These are phyloP conservation scores for Phytophthora foliorum DNA, from an alignment of 352 stramenopile genomes.

Conservation along the genomic window DNA sequence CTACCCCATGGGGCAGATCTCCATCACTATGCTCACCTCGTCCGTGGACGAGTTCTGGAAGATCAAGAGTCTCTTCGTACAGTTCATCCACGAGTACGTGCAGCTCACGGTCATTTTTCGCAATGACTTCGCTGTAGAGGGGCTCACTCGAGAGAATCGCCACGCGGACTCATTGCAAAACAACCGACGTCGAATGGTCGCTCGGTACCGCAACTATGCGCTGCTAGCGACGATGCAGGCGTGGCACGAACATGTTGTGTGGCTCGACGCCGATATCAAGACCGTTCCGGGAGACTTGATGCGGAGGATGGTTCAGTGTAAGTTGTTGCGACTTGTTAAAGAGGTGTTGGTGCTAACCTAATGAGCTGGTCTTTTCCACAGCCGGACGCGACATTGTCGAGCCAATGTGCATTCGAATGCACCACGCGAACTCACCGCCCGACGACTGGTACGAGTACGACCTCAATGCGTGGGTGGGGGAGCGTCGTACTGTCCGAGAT, in stretches of 20 bases:
- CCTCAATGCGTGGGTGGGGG: slow-evolving; percentile 19
- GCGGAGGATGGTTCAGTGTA: slow-evolving; percentile 40
- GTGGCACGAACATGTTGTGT: slow-evolving; percentile 58
- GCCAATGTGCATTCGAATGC: slow-evolving; percentile 13
- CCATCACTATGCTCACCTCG: slow-evolving; percentile 51
- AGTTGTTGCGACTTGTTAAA: neutral
- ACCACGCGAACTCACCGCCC: neutral
- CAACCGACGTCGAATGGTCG: slow-evolving; percentile 47
- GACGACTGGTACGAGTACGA: slow-evolving; percentile 12
- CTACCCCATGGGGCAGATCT: slow-evolving; percentile 39
- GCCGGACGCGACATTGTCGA: slow-evolving; percentile 15
- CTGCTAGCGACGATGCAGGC: slow-evolving; percentile 42
- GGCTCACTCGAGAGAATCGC: slow-evolving; percentile 38
- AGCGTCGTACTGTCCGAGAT: slow-evolving; percentile 10
- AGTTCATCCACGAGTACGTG: slow-evolving; percentile 31
- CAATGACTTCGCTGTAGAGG: slow-evolving; percentile 40
- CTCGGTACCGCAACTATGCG: slow-evolving; percentile 58
- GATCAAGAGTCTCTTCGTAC: slow-evolving; percentile 24
- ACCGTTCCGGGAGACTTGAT: slow-evolving; percentile 31
- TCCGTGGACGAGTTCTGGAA: slow-evolving; percentile 37
- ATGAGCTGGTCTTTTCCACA: neutral
- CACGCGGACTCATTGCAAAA: slow-evolving; percentile 39
- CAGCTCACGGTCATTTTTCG: slow-evolving; percentile 47
- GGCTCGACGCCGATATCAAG: slow-evolving; percentile 53
- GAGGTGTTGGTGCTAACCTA: neutral